Conservation (phyloP, 768 basidiomycete genomes). For the Lentinula guzmanii region DNA sequence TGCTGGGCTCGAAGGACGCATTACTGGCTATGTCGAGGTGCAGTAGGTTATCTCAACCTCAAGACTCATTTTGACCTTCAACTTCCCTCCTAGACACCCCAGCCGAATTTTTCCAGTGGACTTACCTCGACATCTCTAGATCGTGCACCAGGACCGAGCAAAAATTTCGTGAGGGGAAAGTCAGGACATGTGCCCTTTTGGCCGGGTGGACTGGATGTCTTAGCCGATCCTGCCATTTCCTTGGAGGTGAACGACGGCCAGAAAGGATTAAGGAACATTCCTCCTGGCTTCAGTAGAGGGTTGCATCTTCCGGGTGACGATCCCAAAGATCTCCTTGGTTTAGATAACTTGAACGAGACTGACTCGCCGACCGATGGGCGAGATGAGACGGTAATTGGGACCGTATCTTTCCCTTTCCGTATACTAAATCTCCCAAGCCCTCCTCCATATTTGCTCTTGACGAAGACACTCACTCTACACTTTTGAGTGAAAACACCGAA, state of each 20-base stretch:
- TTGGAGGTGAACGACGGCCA: conserved; percentile 20
- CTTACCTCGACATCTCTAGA: conserved; percentile 81
- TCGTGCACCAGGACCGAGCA: conserved; percentile 73
- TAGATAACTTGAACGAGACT: conserved; percentile 2
- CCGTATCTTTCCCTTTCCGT: neutral
- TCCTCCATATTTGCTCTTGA: neutral
- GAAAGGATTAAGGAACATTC: conserved; percentile 58
- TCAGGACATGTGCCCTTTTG: conserved; percentile 90
- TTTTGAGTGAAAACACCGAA: conserved; percentile 30
- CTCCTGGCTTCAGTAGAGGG: conserved; percentile 82
- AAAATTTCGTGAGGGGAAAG: conserved; percentile 90
- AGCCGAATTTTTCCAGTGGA: conserved; percentile 54
- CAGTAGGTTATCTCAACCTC: conserved; percentile 7
- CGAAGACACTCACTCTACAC: conserved; percentile 8
- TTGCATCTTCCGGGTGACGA: conserved; percentile 63
- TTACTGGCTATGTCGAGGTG: conserved; percentile 81
- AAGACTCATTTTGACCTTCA: neutral
- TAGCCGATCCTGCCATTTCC: conserved; percentile 29
- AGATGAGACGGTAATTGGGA: neutral
- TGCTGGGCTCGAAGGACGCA: conserved; percentile 70
- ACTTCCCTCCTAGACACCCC: conserved; percentile 38
- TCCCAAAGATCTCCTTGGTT: conserved; percentile 27
- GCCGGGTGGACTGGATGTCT: conserved; percentile 87
- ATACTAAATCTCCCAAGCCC: neutral
- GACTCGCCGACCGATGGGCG: neutral